Conservation (phyloP, 2,329 filamentous ascomycete genomes). For the Diaporthe batatas region DNA sequence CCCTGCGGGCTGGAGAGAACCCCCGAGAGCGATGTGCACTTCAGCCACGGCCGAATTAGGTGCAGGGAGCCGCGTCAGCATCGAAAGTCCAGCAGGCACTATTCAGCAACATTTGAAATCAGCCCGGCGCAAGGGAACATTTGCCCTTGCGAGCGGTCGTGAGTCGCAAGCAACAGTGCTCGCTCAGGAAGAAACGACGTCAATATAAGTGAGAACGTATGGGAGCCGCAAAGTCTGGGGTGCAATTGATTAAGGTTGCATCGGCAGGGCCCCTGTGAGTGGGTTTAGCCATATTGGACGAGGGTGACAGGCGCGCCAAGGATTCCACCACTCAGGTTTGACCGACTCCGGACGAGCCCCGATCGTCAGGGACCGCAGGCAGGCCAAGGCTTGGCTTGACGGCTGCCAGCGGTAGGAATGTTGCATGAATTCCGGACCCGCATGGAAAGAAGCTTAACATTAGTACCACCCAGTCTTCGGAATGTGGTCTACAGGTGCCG, state of each 20-base stretch:
- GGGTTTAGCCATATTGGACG: constrained; percentile 23
- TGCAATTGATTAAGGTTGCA: constrained; percentile 9
- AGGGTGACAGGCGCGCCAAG: constrained; percentile 21
- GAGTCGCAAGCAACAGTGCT: constrained; percentile 23
- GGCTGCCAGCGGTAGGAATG: constrained; percentile 16
- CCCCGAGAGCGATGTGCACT: background rate
- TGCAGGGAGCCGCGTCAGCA: constrained; percentile 29
- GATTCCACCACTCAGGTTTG: constrained; percentile 29
- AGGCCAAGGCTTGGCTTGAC: constrained; percentile 24
- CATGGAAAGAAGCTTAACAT: constrained; percentile 19
- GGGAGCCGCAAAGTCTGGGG: constrained; percentile 25
- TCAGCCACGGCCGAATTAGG: too few relatives aligned
- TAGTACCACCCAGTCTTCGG: background rate
- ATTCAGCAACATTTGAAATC: background rate
- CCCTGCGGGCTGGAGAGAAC: constrained; percentile 7
- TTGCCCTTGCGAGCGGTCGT: background rate
- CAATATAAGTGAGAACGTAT: constrained; percentile 32
- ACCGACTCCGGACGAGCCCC: constrained; percentile 23
- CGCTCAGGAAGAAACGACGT: constrained; percentile 26
- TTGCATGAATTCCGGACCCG: constrained; percentile 6
- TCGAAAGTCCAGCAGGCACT: constrained; percentile 18
- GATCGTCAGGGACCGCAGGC: constrained; percentile 27
- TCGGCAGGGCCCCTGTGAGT: constrained; percentile 10
- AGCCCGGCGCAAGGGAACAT: constrained; percentile 1
- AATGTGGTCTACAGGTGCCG: constrained; percentile 27